Evolutionary conservation across 2,329 filamentous ascomycete species (phyloP).

Genomic region (Cladosporium sp.): DNA sequence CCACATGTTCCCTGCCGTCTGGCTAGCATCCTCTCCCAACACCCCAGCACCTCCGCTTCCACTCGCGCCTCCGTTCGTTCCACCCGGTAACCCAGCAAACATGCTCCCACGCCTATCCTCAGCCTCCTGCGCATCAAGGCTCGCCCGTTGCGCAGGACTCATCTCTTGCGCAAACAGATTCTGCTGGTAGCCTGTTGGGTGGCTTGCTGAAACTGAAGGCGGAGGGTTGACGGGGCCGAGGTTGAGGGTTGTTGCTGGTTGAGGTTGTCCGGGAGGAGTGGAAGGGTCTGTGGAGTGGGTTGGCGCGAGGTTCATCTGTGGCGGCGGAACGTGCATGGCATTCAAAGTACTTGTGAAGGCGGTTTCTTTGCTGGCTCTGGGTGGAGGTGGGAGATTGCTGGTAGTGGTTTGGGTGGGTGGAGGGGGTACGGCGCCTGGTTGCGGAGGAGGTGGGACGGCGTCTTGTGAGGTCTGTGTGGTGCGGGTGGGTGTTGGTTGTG

Average conservation of each 20-base stretch:
- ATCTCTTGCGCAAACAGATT: constrained; percentile 41
- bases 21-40: constrained; percentile 11
- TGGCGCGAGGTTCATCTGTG: constrained; percentile 28
- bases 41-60: constrained; percentile 24
- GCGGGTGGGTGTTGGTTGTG: constrained; percentile 24
- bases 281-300: constrained; percentile 34
- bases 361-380: background rate
- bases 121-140: constrained; percentile 26
- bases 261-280: constrained; percentile 5
- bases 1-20: constrained; percentile 27
- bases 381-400: constrained; percentile 25
- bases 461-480: constrained; percentile 18
- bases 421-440: constrained; percentile 40
- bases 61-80: constrained; percentile 34
- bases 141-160: constrained; percentile 32
- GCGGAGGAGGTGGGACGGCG: constrained; percentile 35
- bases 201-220: constrained; percentile 29
- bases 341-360: constrained; percentile 4
- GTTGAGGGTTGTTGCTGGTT: constrained; percentile 36
- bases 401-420: constrained; percentile 24
- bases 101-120: constrained; percentile 22
- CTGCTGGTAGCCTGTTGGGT: constrained; percentile 48
- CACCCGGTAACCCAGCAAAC: constrained; percentile 32
- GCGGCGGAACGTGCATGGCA: constrained; percentile 35
- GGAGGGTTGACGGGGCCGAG: constrained; percentile 32